Base-by-base conservation (phyloP, 2,329 filamentous ascomycete species). In the Periconia macrospinosa region DNA sequence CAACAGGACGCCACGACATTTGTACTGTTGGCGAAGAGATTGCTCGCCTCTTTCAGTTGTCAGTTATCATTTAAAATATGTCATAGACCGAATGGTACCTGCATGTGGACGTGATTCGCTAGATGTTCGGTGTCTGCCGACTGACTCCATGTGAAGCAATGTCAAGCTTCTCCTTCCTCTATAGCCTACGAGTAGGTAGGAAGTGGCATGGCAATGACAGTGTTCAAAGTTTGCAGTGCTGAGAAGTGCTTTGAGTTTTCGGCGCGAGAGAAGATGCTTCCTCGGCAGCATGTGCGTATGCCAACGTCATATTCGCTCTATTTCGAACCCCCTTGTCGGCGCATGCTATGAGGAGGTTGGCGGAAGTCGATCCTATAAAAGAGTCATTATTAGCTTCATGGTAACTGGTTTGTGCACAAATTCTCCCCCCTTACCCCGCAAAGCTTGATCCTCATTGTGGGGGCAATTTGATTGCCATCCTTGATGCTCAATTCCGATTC, bases 281-380 rank as follows among this genome's bases (percentile, higher is more conserved):
- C 65, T 68, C 65, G 65, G 65, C 55, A 58, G 57, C 65, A 68
- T 64, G 65, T 68, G 65, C 62, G 49, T 49, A 27, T 53, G 47
- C 45, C 37, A 19, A 23, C 43, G 23, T 14, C 30, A 33, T 40
- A 13, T 37, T 37, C 33, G 33, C 11, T 14, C 33, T 10, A 37
- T 10, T 37, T 37, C 33, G 11, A 37, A 30, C 30, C 23, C 30
- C 27, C 46, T 44, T 30, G 49, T 11, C 30, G 17, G 33, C 41
- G 50, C 50, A 53, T 56, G 45, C 53, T 45, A 46, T 55, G 47
- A 50, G 56, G 53, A 45, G 44, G 18, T 47, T 47, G 35, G 33
- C 27, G 33, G 35, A 27, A 35, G 30, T 41, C 45, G 45, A 53
- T 53, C 45, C 5, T 41, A 41, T 40, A 20, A 42, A 37, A 44